phyloP scores from a whole-genome alignment of 768 basidiomycete species.

The Mycena polygramma region DNA sequence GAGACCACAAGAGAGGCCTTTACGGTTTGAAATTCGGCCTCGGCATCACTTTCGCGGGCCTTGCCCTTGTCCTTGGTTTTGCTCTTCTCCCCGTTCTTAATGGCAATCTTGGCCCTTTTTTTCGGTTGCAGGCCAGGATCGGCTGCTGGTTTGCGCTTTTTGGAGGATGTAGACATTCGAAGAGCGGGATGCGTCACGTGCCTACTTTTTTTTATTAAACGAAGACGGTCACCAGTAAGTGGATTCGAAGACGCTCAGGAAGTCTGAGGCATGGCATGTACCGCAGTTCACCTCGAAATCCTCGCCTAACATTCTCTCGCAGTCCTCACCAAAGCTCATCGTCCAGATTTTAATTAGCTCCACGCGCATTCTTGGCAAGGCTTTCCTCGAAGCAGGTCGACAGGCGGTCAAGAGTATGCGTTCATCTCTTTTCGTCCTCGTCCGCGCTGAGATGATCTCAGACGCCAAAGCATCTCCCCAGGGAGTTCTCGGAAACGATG shows the following conservation, averaged over 20 bases:
- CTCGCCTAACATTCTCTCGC: slow-evolving; percentile 18
- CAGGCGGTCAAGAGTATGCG: slow-evolving; percentile 94
- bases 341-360: slow-evolving; percentile 86
- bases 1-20: slow-evolving; percentile 78
- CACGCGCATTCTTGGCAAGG: slow-evolving; percentile 89
- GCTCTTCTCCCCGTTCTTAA: slow-evolving; percentile 47
- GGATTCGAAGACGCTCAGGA: background rate
- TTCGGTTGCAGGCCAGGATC: slow-evolving; percentile 46
- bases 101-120: slow-evolving; percentile 52
- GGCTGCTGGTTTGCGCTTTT: slow-evolving; percentile 64
- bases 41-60: slow-evolving; percentile 45
- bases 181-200: slow-evolving; percentile 10
- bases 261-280: slow-evolving; percentile 21
- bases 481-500: slow-evolving; percentile 74
- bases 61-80: slow-evolving; percentile 55
- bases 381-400: slow-evolving; percentile 88
- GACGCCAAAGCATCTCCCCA: slow-evolving; percentile 90
- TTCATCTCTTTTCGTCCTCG: slow-evolving; percentile 4
- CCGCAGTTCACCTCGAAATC: slow-evolving; percentile 28
- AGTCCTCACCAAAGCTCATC: slow-evolving; percentile 72
- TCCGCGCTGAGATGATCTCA: slow-evolving; percentile 45
- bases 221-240: too few relatives aligned
- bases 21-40: slow-evolving; percentile 70
- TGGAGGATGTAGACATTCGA: slow-evolving; percentile 43
- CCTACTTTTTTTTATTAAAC: too few relatives aligned